phyloP scores from a whole-genome alignment of 495 filamentous ascomycete genomes.

The Mycothermus thermophilus region DNA sequence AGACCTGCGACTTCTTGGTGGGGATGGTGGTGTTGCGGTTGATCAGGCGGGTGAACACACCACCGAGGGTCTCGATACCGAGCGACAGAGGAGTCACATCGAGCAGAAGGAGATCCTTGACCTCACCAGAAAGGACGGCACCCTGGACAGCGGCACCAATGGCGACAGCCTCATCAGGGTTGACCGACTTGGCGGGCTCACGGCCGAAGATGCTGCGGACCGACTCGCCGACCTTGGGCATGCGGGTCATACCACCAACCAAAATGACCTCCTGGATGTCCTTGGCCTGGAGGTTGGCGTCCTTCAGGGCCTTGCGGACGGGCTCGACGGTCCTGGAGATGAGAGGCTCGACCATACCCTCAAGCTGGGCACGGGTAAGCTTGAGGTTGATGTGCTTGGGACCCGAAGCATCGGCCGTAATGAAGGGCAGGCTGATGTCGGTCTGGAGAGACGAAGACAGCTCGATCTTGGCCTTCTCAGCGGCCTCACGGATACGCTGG shows the following conservation, averaged over 20 bases:
- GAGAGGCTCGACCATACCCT: constrained; percentile 82
- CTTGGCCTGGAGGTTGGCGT: constrained; percentile 82
- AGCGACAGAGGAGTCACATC: constrained; percentile 97
- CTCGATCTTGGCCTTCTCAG: constrained; percentile 99
- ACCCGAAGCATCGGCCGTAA: constrained; percentile 85
- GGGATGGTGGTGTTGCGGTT: constrained; percentile 99
- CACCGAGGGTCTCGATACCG: constrained; percentile 98
- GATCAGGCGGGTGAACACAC: constrained; percentile 98
- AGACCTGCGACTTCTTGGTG: constrained; percentile 98
- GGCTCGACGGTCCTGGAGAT: constrained; percentile 80
- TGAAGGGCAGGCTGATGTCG: constrained; percentile 98
- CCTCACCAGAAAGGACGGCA: constrained; percentile 91
- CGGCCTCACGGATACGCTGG: constrained; percentile 96
- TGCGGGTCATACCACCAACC: constrained; percentile 99
- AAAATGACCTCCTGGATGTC: constrained; percentile 99
- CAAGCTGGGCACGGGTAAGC: constrained; percentile 85
- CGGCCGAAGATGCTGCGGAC: constrained; percentile 97
- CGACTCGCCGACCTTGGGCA: constrained; percentile 97
- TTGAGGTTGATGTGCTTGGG: constrained; percentile 97
- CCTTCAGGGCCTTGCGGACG: constrained; percentile 94
- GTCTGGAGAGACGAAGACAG: constrained; percentile 92
- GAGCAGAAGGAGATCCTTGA: constrained; percentile 89
- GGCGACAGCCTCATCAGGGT: constrained; percentile 97
- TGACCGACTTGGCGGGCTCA: constrained; percentile 96
- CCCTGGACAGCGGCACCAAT: constrained; percentile 98